Evolutionary conservation across 2,329 filamentous ascomycete genomes (phyloP).

Genomic region (Chrysoporthe austroafricana): DNA sequence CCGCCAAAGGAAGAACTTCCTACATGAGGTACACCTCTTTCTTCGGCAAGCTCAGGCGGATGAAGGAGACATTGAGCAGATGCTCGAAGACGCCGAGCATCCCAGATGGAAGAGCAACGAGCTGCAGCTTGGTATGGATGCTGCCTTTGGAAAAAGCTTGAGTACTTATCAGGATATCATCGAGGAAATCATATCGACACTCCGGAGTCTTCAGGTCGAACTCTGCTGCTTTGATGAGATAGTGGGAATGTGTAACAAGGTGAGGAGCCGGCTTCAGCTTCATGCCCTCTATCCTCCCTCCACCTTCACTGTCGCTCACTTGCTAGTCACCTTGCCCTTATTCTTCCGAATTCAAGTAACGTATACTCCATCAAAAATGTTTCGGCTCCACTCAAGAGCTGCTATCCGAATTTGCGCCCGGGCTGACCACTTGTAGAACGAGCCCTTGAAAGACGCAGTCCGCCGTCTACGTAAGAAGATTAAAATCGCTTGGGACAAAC

Average conservation of each 20-base stretch:
- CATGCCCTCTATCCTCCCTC: not conserved
- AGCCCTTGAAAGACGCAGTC: constrained; percentile 15
- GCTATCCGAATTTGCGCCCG: not conserved
- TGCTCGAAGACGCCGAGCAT: constrained; percentile 12
- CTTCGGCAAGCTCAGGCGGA: constrained; percentile 6
- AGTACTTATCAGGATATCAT: not conserved
- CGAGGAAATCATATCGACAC: not conserved
- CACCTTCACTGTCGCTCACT: not conserved
- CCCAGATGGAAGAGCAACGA: constrained; percentile 10
- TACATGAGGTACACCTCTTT: constrained; percentile 16
- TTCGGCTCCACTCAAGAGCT: not conserved
- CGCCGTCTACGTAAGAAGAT: not conserved
- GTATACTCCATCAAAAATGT: not conserved
- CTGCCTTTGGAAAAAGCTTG: not conserved
- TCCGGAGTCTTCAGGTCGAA: not conserved
- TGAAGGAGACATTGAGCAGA: constrained; percentile 5
- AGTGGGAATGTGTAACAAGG: not conserved
- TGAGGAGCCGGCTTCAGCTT: not conserved
- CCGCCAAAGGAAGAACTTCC: constrained; percentile 5
- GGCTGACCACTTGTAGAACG: constrained; percentile 5
- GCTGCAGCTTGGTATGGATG: not conserved
- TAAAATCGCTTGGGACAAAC: constrained; percentile 16
- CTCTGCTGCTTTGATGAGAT: constrained; percentile 10
- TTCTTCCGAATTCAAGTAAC: no score
- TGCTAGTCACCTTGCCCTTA: no score